Percentiles rank a stretch among this genome's conserved stretches.
These are phyloP conservation scores for Pseudomonodictys pantanalensis DNA, from an alignment of 495 filamentous ascomycete species.

Conservation along the genomic window DNA sequence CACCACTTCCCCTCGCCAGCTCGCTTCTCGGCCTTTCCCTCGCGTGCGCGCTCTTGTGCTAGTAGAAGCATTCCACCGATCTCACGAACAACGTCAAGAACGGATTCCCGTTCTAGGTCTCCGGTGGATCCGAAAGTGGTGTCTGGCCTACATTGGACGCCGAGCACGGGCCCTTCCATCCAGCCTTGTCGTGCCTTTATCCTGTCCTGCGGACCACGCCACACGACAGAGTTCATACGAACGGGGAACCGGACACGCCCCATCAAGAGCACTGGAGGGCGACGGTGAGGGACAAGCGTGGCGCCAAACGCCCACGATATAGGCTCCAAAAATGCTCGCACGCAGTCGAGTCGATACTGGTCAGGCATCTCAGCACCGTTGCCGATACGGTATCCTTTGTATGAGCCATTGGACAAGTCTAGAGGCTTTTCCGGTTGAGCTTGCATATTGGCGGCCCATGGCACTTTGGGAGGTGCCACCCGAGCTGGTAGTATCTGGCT, in stretches of 20 bases:
- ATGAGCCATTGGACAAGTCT: constrained; percentile 30
- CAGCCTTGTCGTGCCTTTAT: constrained; percentile 67
- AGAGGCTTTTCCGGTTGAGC: constrained; percentile 3
- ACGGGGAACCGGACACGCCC: constrained; percentile 53
- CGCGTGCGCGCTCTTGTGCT: constrained; percentile 76
- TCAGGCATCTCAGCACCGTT: constrained; percentile 72
- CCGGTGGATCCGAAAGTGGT: constrained; percentile 47
- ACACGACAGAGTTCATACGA: constrained; percentile 56
- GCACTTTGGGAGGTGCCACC: constrained; percentile 25
- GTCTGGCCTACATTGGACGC: constrained; percentile 58
- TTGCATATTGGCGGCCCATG: constrained; percentile 3
- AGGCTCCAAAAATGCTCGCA: constrained; percentile 73
- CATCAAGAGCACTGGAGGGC: constrained; percentile 35
- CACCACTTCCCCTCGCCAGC: constrained; percentile 81
- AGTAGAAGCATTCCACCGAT: constrained; percentile 69
- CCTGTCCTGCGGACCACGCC: constrained; percentile 64
- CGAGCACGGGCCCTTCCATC: constrained; percentile 69
- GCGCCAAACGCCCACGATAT: constrained; percentile 77
- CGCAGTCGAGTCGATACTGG: constrained; percentile 65
- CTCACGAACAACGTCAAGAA: constrained; percentile 60
- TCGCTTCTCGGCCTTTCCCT: constrained; percentile 59
- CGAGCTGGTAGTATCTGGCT: constrained; percentile 22
- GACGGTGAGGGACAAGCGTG: constrained; percentile 52
- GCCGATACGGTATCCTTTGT: constrained; percentile 53
- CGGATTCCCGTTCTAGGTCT: constrained; percentile 38